Base-by-base conservation (phyloP, 495 filamentous ascomycete genomes). In the Xylaria curta region DNA sequence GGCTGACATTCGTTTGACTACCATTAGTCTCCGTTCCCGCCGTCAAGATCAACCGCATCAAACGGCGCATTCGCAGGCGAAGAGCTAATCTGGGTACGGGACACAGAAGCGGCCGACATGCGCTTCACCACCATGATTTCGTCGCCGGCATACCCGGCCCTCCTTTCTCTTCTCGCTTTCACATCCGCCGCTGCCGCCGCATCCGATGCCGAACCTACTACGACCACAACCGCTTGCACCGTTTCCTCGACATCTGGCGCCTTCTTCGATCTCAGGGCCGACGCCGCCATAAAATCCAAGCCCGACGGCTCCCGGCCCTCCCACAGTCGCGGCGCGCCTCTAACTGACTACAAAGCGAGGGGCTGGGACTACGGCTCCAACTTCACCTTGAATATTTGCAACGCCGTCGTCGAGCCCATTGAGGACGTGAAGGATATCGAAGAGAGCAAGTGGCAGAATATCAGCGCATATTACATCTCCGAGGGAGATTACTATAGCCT, bases 351-450 rank as follows among this genome's bases (percentile, higher is more conserved):
- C 90, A 84, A 90, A 58, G 92, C 93, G 10, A 89, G 86, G 71
- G 97, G 97, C 31, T 93, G 91, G 74, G 95, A 97, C 79, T 94
- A 97, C 77, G 86, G 86, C 31, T 88, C 91, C 17, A 98, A 98
- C 81, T 98, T 99, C 78, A 98, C 94, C 1, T 78, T 99, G 67
- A 99, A 99, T 77, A 91, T 99, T 74, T 99, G 97, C 81, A 91
- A 88, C 56, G 88, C 94, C 1, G 94, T 97, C 28, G 87, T 98
- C 42, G 93, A 97, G 74, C 81, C 87, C 38, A 80, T 95, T 24
- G 86, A 90, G 28, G 86, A 94, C 73, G 91, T 94, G 8, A 87
- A 89, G 19, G 93, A 90, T 0, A 81, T 98, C 15, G 85, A 91
- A 0, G 83, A 88, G 71, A 76, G 82, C 62, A 76, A 84, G 47